Evolutionary conservation across 805 yeast genomes (phyloP).

Genomic region (Candida maris): DNA sequence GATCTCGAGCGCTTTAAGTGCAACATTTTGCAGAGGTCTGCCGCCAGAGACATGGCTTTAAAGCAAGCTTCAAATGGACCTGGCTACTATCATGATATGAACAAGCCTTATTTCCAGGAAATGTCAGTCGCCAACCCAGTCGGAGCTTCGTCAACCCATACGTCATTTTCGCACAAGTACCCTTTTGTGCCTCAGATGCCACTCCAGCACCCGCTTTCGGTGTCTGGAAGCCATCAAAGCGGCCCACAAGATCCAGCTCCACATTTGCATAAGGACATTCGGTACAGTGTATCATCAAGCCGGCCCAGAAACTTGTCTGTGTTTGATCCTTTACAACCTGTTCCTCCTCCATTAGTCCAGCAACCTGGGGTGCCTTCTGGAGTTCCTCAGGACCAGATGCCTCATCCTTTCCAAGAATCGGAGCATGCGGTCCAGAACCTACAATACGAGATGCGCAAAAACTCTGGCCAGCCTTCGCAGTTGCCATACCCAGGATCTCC

Average conservation of each 20-base stretch:
- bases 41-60: conserved; percentile 30
- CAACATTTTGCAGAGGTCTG: conserved; percentile 30
- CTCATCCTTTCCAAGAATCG: conserved; percentile 7
- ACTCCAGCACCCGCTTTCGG: conserved; percentile 26
- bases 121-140: conserved; percentile 6
- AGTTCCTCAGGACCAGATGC: conserved; percentile 6
- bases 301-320: conserved; percentile 39
- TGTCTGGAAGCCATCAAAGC: conserved; percentile 31
- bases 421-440: conserved; percentile 11
- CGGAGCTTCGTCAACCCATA: conserved; percentile 9
- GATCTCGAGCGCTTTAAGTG: conserved; percentile 27
- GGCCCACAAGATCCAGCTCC: conserved; percentile 27
- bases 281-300: conserved; percentile 28
- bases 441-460: conserved; percentile 11
- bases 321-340: conserved; percentile 32
- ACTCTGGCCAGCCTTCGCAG: conserved; percentile 13
- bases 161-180: conserved; percentile 11
- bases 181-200: conserved; percentile 14
- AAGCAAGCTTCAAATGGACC: conserved; percentile 20
- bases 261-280: conserved; percentile 29
- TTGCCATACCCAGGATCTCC: conserved; percentile 15
- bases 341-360: conserved; percentile 9
- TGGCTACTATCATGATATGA: conserved; percentile 16
- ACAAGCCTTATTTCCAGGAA: conserved; percentile 10
- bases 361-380: conserved; percentile 4